A percentile compares a stretch with the other conserved stretches of the same genome.
Evolutionary conservation across 2,329 filamentous ascomycete species (phyloP).

Genomic region (Allantophomopsis cytisporea): DNA sequence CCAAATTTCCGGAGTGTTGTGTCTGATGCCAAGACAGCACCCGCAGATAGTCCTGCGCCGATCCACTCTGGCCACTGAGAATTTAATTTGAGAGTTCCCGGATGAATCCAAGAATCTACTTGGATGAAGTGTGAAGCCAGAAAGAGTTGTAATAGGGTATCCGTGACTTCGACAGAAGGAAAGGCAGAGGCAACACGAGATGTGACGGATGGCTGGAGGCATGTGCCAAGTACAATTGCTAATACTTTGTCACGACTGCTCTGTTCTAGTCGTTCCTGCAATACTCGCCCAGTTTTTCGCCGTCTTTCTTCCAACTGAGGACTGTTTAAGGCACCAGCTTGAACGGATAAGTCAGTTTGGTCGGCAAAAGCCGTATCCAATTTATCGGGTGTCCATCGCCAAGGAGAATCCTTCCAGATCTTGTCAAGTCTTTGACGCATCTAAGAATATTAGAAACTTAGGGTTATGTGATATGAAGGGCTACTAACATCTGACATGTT

Average conservation of each 20-base stretch:
- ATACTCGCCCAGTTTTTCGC: too few species aligned
- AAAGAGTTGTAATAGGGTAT: constrained; percentile 1
- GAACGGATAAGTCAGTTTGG: constrained; percentile 1
- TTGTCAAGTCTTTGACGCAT: too few species aligned
- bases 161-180: constrained; percentile 3
- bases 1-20: constrained; percentile 9
- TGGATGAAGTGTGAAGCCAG: constrained; percentile 8
- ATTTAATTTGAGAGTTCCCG: constrained; percentile 4
- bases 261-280: too few species aligned
- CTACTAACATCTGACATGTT: background rate
- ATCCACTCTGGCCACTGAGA: constrained; percentile 5
- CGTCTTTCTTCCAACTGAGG: constrained; percentile 1
- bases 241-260: constrained; percentile 7
- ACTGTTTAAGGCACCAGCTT: background rate
- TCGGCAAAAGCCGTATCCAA: constrained; percentile 3
- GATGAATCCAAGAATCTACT: constrained; percentile 9
- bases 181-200: constrained; percentile 2
- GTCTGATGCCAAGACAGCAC: constrained; percentile 5
- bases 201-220: constrained; percentile 3
- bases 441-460: too few species aligned
- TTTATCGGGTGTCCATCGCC: constrained; percentile 4
- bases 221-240: constrained; percentile 6
- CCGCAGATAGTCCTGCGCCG: constrained; percentile 6
- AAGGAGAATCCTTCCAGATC: constrained; percentile 3
- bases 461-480: background rate